Base-by-base conservation (phyloP, 352 stramenopile genomes). In the Globisporangium solare region DNA sequence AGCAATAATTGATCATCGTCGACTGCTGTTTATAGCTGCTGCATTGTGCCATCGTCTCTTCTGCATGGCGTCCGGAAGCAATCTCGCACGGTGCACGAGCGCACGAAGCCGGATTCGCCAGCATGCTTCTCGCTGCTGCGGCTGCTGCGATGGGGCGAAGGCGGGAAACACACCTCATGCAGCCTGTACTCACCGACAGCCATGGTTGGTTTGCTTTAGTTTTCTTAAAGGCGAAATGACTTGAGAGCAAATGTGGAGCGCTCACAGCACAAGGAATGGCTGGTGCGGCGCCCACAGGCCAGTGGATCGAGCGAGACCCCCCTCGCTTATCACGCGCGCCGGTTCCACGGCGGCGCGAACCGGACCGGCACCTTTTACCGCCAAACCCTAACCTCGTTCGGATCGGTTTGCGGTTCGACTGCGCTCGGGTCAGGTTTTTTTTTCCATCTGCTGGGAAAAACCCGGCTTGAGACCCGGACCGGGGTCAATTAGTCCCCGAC, bases 141-240 rank as follows among this genome's bases (percentile, higher is more conserved):
- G 39, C 22, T 46, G 42, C 47, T 50, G 22, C 46, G 31, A 50
- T 22, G 39, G 47, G 11, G 22, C 31, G 27, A 6, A 35, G 6
- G 27, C 5, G 7, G 5, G 27, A 35, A 1, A 6, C 27, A 6
- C 27, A 35, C 10, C 27, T 35, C 27, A 35, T 35, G 27, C 5
- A 35, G 27, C 40, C 21, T 58, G 39, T 48, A 90, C 80, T 75
- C 70, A 90, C 80, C 80, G 74, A 90, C 78, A 87, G 80, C 80
- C 80, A 93, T 93, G 79, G 74, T 89, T 82, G 58, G 51, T 84
- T 86, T 74, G 78, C 75, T 86, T 88, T 78, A 59, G 59, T 74
- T 76, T 88, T 88, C 72, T 70, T 88, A 90, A 93, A 91, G 83
- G 80, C 80, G 83, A 91, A 93, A 89, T 92, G 80, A 82, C 56